These are phyloP conservation scores for Mortierella alpina DNA, from an alignment of 192 early-diverging fungal species.

Conservation along the genomic window DNA sequence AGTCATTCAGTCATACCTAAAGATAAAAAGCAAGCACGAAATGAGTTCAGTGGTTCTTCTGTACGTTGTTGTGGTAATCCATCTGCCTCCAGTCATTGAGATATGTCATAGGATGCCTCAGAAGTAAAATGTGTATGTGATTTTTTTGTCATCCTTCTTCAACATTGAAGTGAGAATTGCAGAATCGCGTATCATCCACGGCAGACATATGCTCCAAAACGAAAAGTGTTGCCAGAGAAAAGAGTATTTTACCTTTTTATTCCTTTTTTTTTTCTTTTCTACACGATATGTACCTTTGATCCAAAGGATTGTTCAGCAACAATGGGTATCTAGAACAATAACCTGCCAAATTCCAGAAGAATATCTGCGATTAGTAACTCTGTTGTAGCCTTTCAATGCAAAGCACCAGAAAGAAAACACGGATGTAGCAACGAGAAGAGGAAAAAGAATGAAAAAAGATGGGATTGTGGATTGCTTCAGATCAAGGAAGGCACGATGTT, in stretches of 20 bases:
- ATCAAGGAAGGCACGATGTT: conserved; percentile 55
- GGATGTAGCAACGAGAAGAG: not conserved
- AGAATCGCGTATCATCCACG: conserved; percentile 54
- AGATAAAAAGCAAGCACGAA: not conserved
- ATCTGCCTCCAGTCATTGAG: not conserved
- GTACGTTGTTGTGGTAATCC: too few relatives aligned
- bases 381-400: not conserved
- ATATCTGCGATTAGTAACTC: too few relatives aligned
- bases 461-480: conserved; percentile 32
- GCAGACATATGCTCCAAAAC: not conserved
- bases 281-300: not conserved
- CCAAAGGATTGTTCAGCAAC: not conserved
- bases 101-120: conserved; percentile 31
- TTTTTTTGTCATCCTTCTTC: conserved; percentile 52
- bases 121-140: conserved; percentile 49
- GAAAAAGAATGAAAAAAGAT: not conserved
- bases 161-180: conserved; percentile 53
- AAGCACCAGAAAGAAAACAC: not conserved
- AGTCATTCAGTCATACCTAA: too few relatives aligned
- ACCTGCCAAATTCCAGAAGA: too few relatives aligned
- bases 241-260: conserved; percentile 2
- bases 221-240: not conserved
- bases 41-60: not conserved
- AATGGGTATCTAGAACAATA: not conserved
- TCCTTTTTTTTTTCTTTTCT: not conserved